Evolutionary conservation across 495 filamentous ascomycete species (phyloP), one percentile per base, ranked within the genome.

Genomic region (Penicillium turbatum): DNA sequence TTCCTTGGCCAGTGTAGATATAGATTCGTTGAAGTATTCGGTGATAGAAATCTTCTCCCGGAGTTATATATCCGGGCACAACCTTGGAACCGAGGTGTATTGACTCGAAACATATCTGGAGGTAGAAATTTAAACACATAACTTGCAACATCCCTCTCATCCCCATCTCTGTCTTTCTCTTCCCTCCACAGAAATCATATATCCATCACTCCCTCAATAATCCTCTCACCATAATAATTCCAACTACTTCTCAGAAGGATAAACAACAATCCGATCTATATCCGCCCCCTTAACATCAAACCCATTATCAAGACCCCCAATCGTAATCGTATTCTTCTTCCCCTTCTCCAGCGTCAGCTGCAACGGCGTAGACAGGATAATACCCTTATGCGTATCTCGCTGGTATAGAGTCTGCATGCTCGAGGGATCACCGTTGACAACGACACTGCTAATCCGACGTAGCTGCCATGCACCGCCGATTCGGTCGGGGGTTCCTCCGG

Each of bases 381-480:
- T 60, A 0, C 63, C 60, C 41, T 65, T 65, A 48, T 65, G 63
- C 2, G 63, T 62, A 24, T 65, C 63, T 13, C 63, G 48, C 36
- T 65, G 63, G 51, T 60, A 65, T 8, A 65, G 46, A 0, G 63
- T 60, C 30, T 63, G 45, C 1, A 63, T 44, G 40, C 48, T 58
- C 15, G 56, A 34, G 6, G 59, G 48, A 21, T 65, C 51, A 0
- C 63, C 63, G 21, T 65, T 65, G 16, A 65, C 60, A 0, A 63
- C 42, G 16, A 65, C 63, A 17, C 60, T 62, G 54, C 60, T 62
- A 19, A 65, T 60, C 3, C 63, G 59, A n/a, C 63, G 59, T 3
- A 65, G 56, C 35, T 65, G 63, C 63, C 63, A 65, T 10, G 51
- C 32, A 10, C 63, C 63, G 13, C 59, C 59, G 13, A 65, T 63